A percentile compares a stretch with the other conserved stretches of the same genome.
Evolutionary conservation across 768 basidiomycete genomes (phyloP).

Genomic region (Neoboletus brunneissimus): DNA sequence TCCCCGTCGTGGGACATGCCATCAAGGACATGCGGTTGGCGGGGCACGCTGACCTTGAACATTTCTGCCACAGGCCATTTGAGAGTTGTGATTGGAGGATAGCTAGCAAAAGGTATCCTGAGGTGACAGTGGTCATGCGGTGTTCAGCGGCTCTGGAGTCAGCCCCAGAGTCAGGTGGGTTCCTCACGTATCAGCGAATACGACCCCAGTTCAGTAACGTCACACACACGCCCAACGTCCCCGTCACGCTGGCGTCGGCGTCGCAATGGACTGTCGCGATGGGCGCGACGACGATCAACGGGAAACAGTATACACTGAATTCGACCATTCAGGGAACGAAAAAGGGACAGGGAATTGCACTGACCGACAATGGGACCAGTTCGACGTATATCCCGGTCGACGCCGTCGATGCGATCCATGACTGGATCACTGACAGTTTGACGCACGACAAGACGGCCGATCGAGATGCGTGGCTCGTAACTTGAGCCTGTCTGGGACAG

Average conservation of each 20-base stretch:
- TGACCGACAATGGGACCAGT: constrained; percentile 46
- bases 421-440: constrained; percentile 35
- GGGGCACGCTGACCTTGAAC: too few species aligned
- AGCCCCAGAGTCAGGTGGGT: too few species aligned
- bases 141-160: too few species aligned
- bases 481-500: constrained; percentile 30
- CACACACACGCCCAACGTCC: constrained; percentile 29
- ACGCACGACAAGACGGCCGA: constrained; percentile 30
- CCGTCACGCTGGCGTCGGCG: constrained; percentile 35
- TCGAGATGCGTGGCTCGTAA: constrained; percentile 38
- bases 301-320: constrained; percentile 20
- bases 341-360: constrained; percentile 32
- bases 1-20: too few species aligned
- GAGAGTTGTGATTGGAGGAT: too few species aligned
- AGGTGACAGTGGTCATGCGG: too few species aligned
- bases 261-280: constrained; percentile 46
- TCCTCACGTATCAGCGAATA: constrained; percentile 44
- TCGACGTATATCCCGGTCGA: constrained; percentile 33
- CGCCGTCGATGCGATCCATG: constrained; percentile 39
- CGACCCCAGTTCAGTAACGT: constrained; percentile 35
- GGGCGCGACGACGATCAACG: constrained; percentile 37
- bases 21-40: too few species aligned
- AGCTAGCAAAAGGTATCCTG: too few species aligned
- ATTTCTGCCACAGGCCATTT: too few species aligned
- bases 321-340: constrained; percentile 34